Evolutionary conservation across 352 stramenopile species (phyloP), one percentile per base, ranked within the genome.

Genomic region (Phytopythium chamaehyphon): DNA sequence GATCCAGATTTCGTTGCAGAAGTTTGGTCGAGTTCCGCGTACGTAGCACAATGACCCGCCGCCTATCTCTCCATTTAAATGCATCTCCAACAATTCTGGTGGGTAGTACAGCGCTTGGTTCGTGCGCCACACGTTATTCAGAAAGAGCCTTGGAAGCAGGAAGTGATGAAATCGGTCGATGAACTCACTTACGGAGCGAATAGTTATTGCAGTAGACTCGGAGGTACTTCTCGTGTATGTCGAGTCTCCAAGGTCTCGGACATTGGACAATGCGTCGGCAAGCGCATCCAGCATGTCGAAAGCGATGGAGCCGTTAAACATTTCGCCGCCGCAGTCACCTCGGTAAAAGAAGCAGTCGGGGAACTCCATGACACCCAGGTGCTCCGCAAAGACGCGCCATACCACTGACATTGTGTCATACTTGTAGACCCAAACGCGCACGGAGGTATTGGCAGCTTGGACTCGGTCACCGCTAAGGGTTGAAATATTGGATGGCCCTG

Each of bases 91-190:
- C 3, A 68, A 16, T 23, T 62, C 43, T 2, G 65, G 49, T 2
- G 64, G 53, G 36, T 56, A 61, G 44, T 78, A 59, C 6, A 76
- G 37, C 7, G 43, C 55, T 26, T 82, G 71, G 22, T 63, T 76
- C 0, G 65, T 74, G 10, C 68, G 61, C 57, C 58, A 69, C 23
- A 66, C 67, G 18, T 50, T 53, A 23, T 57, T 67, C 11, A 54
- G 49, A 37, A 78, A 82, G 39, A 75, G 57, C 12, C 42, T 47
- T 9, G 71, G 65, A 5, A 76, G 19, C 21, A 72, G 37, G 26
- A 70, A 76, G 21, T 82, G 59, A 47, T 82, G 65, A 2, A 82
- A 40, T 1, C 68, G 68, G 24, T 81, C 65, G 14, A 71, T 53
- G 21, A 58, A 82, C 43, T 63, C 45, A 31, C 36, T 66, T 48